Percentiles rank a stretch among this genome's conserved stretches.
These are phyloP conservation scores for Trichophyton schoenleinii DNA, from an alignment of 2,329 filamentous ascomycete genomes.

Conservation along the genomic window DNA sequence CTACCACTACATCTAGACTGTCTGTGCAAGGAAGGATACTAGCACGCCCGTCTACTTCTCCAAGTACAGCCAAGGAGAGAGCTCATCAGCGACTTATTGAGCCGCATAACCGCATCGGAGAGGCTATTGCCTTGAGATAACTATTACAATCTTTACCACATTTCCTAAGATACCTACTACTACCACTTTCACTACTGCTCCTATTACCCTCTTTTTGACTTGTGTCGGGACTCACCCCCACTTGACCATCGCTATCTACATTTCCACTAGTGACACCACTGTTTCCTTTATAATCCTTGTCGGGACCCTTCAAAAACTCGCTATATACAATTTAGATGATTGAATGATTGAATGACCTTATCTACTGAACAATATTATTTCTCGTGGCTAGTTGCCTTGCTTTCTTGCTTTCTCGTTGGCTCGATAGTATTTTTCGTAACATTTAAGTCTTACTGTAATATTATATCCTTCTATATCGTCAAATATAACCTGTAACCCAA, in stretches of 20 bases:
- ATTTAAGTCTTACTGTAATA: not conserved
- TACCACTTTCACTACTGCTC: not conserved
- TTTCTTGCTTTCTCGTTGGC: not conserved
- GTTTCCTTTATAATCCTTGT: not conserved
- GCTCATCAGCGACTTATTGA: not conserved
- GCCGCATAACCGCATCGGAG: not conserved
- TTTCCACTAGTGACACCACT: not conserved
- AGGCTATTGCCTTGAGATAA: not conserved
- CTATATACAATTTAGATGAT: not conserved
- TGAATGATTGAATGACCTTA: conserved; percentile 3
- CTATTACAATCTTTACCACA: not conserved
- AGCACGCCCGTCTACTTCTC: conserved; percentile 1
- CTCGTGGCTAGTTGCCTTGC: not conserved
- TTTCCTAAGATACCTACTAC: not conserved
- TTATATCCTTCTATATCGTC: not conserved
- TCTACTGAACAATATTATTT: not conserved
- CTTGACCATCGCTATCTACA: not conserved
- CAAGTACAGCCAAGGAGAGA: not conserved
- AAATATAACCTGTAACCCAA: not conserved
- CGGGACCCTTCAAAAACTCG: not conserved
- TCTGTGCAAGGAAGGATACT: not conserved
- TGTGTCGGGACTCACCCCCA: not conserved
- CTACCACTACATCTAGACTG: not conserved
- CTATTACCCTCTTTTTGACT: not conserved
- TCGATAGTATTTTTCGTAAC: too few species aligned